Evolutionary conservation across 441 rosid species (phyloP), one percentile per base, ranked within the genome.

Genomic region (Gossypium davidsonii): DNA sequence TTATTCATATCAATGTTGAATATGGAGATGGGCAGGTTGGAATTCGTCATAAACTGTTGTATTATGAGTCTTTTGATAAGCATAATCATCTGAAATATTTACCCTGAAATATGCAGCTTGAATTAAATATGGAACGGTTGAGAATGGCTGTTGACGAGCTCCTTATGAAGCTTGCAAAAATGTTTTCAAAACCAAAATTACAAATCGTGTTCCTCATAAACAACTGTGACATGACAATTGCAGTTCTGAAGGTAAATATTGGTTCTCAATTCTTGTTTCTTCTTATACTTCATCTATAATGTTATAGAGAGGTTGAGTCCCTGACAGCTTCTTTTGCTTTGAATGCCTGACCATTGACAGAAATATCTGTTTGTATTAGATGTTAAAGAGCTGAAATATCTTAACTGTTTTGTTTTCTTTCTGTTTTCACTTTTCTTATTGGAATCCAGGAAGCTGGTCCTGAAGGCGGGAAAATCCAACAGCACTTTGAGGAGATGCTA

Each of bases 1-100:
- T 96, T 79, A 91, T 93, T 82, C 97, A 93, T 74, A 89, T 96
- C 60, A 96, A 96, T 81, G 91, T 93, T 71, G 98, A 87, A 80
- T 90, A 90, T 82, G 97, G 97, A 70, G 98, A 96, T 79, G 99
- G 98, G 57, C 99, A 96, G 97, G 98, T 96, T 59, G 70, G 86
- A 75, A 39, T 46, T 37, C 18, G 23, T 37, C 20, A 3, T 66
- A 23, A 26, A 11, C 3, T 73, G 3, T 72, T 60, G 26, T n/a
- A 69, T 28, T 51, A 51, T 51, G 23, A 25, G 5, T 14, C 57
- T 42, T 57, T 34, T 37, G 10, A 6, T 65, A 25, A 53, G 12
- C 46, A 28, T 66, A 49, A 70, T 63, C 10, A 51, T 67, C 73
- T 59, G 10, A 20, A 57, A 48, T 39, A 20, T 57, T 7, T 48